Base-by-base conservation (phyloP, 345 rosid genomes). In the Populus euphratica region DNA sequence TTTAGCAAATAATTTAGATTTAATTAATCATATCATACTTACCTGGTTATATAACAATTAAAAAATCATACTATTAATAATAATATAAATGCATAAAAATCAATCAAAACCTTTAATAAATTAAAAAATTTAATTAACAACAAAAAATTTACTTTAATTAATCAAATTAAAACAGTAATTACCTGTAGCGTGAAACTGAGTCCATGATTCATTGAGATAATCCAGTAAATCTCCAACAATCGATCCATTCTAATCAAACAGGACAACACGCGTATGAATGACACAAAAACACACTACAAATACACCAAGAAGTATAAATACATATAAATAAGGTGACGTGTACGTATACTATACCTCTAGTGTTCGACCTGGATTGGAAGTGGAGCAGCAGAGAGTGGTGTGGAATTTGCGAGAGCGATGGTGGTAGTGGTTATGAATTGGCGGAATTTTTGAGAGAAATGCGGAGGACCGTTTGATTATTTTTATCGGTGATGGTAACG, bases 101-200 rank as follows among this genome's bases (percentile, higher is more conserved):
- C 18, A 47, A 23, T 21, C 39, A 13, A 16, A 8, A 68, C 41
- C 6, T 52, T 4, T 47, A 52, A 67, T 27, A 31, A 35, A 68
- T 41, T 47, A 73, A 47, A 29, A 27, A 3, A 23, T 5, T 17
- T 8, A 27, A 61, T 0, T 14, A 27, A 18, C 31, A 25, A 29
- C 50, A 5, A 39, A 68, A 77, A 64, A 8, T 5, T 5, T 10
- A 69, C 72, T n/a, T 52, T 83, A 47, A 47, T 14, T 47, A 12
- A 47, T 47, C 52, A 47, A 47, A 47, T 47, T 47, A 47, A 47
- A 47, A 4, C 52, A 47, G 18, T 14, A 14, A 47, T 47, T 47
- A 91, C 94, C 96, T 50, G 98, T 90, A 65, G 97, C 97, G 70
- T 92, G 97, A 77, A 94, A 94, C 73, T 93, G 96, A 70, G 98